phyloP scores from a whole-genome alignment of 106 monocot species.

The Platanthera zijinensis region DNA sequence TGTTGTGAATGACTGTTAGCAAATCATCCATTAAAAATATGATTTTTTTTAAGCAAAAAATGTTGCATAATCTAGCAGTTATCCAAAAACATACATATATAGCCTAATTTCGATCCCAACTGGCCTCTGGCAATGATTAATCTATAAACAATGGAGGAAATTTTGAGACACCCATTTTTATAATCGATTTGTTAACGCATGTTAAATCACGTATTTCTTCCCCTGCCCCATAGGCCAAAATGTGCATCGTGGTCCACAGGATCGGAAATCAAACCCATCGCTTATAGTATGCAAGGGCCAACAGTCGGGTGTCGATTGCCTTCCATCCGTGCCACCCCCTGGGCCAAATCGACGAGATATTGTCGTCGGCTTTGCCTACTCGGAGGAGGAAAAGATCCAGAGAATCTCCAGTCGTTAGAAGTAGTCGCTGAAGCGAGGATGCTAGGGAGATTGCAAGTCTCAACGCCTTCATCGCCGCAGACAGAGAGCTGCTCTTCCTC shows the following conservation, averaged over 20 bases:
- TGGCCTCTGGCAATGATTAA: no score
- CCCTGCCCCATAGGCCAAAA: neutral
- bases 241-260: neutral
- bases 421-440: neutral
- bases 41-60: neutral
- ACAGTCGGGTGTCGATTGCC: neutral
- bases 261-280: neutral
- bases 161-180: no score
- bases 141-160: no score
- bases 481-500: neutral
- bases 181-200: no score
- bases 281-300: neutral
- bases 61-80: neutral
- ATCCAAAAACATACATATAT: no score
- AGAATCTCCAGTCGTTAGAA: neutral
- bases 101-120: no score
- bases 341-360: neutral
- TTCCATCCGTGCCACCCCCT: neutral
- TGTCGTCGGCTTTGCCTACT: neutral
- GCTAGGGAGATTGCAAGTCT: neutral
- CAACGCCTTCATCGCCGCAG: neutral
- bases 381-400: neutral
- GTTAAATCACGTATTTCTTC: neutral
- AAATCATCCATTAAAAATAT: neutral
- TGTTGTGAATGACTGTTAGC: no score